A percentile compares a stretch with the other conserved stretches of the same genome.
Conservation (phyloP, 345 rosid species). For the Nephelium lappaceum region DNA sequence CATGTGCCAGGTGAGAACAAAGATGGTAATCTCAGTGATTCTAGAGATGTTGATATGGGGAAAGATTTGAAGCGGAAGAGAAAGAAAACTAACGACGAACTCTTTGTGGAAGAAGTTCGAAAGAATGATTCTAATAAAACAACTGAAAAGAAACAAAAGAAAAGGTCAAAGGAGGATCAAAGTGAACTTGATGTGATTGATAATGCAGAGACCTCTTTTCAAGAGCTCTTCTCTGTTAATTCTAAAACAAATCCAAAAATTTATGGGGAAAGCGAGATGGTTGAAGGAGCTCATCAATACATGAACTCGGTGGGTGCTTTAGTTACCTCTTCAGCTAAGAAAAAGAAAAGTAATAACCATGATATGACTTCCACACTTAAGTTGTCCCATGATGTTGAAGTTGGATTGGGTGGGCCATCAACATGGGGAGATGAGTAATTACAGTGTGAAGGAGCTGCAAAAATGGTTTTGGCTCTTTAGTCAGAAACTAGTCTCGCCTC, state of each 20-base stretch:
- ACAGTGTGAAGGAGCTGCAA: background rate
- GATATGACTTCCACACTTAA: slow-evolving; percentile 28
- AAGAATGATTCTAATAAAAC: slow-evolving; percentile 4
- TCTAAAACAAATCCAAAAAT: slow-evolving; percentile 27
- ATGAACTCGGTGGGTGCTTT: slow-evolving; percentile 27
- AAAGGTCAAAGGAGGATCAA: slow-evolving; percentile 30
- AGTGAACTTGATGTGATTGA: slow-evolving; percentile 60
- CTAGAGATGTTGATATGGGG: slow-evolving; percentile 10
- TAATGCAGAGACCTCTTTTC: slow-evolving; percentile 58
- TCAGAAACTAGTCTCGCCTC: background rate
- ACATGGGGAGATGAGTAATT: slow-evolving; percentile 57
- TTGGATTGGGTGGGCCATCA: slow-evolving; percentile 85
- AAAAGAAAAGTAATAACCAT: slow-evolving; percentile 49
- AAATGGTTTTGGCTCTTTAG: background rate
- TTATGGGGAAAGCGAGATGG: slow-evolving; percentile 23
- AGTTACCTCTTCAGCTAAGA: slow-evolving; percentile 39
- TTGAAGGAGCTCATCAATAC: slow-evolving; percentile 28
- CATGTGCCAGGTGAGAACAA: slow-evolving; percentile 18
- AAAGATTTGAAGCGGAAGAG: slow-evolving; percentile 33
- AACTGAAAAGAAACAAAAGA: slow-evolving; percentile 36
- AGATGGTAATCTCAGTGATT: slow-evolving; percentile 11
- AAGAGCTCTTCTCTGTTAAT: slow-evolving; percentile 48
- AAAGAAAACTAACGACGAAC: slow-evolving; percentile 28
- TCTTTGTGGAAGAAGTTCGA: slow-evolving; percentile 21
- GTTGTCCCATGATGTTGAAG: slow-evolving; percentile 43